These are phyloP conservation scores for Ulota crispa DNA, from an alignment of 225 moss, liverwort and hornwort genomes.

Conservation along the genomic window DNA sequence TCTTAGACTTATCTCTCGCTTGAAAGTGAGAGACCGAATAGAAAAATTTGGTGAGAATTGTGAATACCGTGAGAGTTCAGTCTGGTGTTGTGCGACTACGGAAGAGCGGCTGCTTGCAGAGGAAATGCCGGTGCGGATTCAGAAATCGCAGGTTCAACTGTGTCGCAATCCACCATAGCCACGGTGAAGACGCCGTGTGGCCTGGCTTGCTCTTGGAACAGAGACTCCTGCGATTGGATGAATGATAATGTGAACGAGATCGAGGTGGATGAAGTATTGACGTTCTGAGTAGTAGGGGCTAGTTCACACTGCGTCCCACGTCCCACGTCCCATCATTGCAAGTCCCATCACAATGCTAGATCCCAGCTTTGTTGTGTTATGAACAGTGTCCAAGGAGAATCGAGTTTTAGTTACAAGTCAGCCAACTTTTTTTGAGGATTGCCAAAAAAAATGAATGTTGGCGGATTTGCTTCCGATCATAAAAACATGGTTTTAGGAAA, in stretches of 20 bases:
- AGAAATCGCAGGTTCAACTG: background rate
- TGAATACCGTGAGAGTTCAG: background rate
- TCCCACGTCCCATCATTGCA: too few relatives aligned
- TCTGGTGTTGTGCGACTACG: background rate
- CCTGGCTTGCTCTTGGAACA: constrained; percentile 6
- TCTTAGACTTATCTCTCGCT: background rate
- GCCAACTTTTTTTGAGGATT: too few relatives aligned
- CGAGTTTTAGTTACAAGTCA: too few relatives aligned
- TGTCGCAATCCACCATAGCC: constrained; percentile 33
- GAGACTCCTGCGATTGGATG: background rate
- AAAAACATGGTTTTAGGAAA: too few relatives aligned
- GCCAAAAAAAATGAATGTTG: too few relatives aligned
- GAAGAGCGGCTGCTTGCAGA: background rate
- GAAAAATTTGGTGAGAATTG: background rate
- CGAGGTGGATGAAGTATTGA: background rate
- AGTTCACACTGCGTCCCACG: too few relatives aligned
- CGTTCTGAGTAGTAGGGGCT: too few relatives aligned
- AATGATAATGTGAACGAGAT: background rate
- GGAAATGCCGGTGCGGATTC: background rate
- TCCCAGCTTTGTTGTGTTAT: too few relatives aligned
- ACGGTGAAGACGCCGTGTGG: constrained; percentile 29
- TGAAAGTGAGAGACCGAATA: background rate
- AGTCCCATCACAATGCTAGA: too few relatives aligned
- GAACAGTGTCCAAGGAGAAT: too few relatives aligned
- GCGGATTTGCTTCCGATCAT: too few relatives aligned